These are phyloP conservation scores for Citrus medica DNA, from an alignment of 345 rosid genomes.

Conservation along the genomic window DNA sequence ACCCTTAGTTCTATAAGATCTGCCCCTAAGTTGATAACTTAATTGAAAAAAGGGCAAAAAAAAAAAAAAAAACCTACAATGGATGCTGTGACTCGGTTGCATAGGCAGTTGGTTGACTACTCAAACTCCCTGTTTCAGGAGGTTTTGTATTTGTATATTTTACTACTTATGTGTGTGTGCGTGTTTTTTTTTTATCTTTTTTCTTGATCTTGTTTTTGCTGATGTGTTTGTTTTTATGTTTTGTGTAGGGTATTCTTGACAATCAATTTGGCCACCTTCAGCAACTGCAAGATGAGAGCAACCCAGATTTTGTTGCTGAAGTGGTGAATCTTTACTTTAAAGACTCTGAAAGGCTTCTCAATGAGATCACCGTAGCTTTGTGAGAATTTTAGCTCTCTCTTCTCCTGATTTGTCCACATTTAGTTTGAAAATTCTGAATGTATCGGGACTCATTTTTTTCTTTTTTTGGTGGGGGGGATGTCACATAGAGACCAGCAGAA, in stretches of 20 bases:
- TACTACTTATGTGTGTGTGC: not conserved
- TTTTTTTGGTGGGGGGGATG: not conserved
- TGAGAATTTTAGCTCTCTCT: constrained; percentile 18
- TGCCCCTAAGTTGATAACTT: constrained; percentile 6
- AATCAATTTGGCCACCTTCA: constrained; percentile 59
- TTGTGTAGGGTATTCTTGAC: constrained; percentile 47
- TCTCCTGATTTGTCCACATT: not conserved
- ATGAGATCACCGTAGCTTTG: constrained; percentile 47
- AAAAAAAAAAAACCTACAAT: constrained; percentile 13
- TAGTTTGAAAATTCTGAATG: not conserved
- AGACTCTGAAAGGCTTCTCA: constrained; percentile 53
- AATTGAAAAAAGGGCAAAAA: not conserved
- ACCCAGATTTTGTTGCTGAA: constrained; percentile 60
- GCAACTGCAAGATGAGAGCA: constrained; percentile 61
- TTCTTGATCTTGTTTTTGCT: not conserved
- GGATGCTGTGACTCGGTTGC: constrained; percentile 50
- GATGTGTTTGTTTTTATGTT: not conserved
- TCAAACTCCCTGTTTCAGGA: constrained; percentile 45
- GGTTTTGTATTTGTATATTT: constrained; percentile 26
- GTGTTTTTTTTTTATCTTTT: not conserved
- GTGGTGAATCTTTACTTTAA: constrained; percentile 57
- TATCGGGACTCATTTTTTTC: not conserved
- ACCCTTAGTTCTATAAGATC: constrained; percentile 16
- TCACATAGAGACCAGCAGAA: constrained; percentile 35
- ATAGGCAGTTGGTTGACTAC: constrained; percentile 43